Conservation (phyloP, 208 protist species). For the Crithidia mellificae region DNA sequence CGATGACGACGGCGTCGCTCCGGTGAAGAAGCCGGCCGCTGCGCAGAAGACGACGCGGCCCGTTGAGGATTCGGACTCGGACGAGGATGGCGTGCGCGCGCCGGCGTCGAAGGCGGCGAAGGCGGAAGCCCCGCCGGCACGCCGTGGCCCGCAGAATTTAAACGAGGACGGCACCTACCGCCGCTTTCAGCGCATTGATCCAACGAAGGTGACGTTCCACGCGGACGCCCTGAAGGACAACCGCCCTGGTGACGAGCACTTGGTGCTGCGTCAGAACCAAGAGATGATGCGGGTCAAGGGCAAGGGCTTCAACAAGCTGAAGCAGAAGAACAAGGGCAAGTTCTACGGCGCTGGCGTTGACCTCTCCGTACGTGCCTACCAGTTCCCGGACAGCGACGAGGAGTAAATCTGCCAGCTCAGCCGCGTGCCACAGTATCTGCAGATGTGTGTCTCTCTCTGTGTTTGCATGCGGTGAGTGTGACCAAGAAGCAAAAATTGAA, state of each 20-base stretch:
- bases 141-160: constrained; percentile 31
- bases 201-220: constrained; percentile 64
- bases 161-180: constrained; percentile 52
- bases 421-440: no score
- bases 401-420: no score
- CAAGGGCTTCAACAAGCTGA: constrained; percentile 89
- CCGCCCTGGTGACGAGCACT: constrained; percentile 61
- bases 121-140: constrained; percentile 8
- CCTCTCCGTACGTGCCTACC: constrained; percentile 69
- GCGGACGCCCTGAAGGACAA: constrained; percentile 69
- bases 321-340: constrained; percentile 91
- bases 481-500: no score
- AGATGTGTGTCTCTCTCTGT: neutral
- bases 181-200: constrained; percentile 82
- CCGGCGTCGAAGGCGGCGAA: constrained; percentile 27
- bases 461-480: neutral
- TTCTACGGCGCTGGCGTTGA: constrained; percentile 83
- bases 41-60: constrained; percentile 14
- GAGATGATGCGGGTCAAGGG: constrained; percentile 89
- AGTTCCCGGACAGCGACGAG: constrained; percentile 88
- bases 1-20: neutral
- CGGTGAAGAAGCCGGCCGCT: constrained; percentile 31
- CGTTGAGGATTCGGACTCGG: constrained; percentile 29
- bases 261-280: constrained; percentile 79
- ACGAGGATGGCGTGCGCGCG: neutral